These are phyloP conservation scores for Chrysopogon serrulatus DNA, from an alignment of 176 grass and related monocot genomes.

Conservation along the genomic window DNA sequence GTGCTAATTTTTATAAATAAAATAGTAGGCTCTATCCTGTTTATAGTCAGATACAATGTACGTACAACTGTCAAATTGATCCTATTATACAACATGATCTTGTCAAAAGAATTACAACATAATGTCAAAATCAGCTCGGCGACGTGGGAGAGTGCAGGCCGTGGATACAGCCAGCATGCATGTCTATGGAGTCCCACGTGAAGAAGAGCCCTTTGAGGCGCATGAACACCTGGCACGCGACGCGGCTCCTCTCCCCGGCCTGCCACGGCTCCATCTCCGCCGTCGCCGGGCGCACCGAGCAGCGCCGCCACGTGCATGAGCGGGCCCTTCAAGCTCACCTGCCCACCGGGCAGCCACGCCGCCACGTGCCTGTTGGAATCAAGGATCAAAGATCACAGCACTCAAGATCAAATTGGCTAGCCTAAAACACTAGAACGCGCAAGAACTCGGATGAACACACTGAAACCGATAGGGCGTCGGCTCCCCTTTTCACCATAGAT, in stretches of 20 bases:
- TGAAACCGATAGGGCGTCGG: too few species aligned
- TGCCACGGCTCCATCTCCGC: background rate
- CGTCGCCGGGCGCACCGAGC: constrained; percentile 14
- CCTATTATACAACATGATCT: background rate
- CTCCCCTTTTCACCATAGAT: too few species aligned
- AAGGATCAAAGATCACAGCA: too few species aligned
- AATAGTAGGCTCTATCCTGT: too few species aligned
- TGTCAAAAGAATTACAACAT: background rate
- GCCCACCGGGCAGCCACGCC: background rate
- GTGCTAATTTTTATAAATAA: too few species aligned
- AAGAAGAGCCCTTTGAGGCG: constrained; percentile 11
- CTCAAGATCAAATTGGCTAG: too few species aligned
- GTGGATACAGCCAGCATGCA: background rate
- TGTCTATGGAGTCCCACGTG: constrained; percentile 2
- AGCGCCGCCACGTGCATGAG: constrained; percentile 9
- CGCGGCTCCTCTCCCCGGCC: constrained; percentile 41
- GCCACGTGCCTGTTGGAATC: constrained; percentile 8
- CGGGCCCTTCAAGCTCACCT: background rate
- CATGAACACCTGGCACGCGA: constrained; percentile 39
- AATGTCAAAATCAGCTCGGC: background rate
- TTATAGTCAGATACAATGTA: background rate
- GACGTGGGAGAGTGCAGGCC: background rate
- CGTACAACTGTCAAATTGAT: background rate
- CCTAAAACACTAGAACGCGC: too few species aligned
- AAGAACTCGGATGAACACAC: too few species aligned